These are phyloP conservation scores for Orbilia blumenaviensis DNA, from an alignment of 2,329 filamentous ascomycete species.

Conservation along the genomic window DNA sequence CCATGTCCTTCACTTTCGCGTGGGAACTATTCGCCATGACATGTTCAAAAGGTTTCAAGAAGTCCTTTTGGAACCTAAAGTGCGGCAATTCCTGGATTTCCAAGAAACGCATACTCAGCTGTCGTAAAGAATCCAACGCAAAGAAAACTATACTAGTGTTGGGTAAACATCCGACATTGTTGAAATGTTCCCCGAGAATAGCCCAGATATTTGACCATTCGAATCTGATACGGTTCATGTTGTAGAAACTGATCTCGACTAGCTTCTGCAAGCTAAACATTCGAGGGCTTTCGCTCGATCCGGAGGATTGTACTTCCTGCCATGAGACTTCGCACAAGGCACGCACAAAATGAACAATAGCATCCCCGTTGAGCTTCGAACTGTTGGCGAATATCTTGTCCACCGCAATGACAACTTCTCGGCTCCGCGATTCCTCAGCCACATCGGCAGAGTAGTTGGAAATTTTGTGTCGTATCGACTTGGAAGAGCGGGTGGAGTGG, in stretches of 20 bases:
- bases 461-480: conserved; percentile 62
- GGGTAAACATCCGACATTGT: conserved; percentile 92
- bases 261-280: conserved; percentile 98
- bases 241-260: conserved; percentile 99
- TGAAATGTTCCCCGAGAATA: conserved; percentile 97
- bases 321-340: conserved; percentile 95
- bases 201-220: conserved; percentile 99
- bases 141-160: conserved; percentile 99
- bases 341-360: conserved; percentile 92
- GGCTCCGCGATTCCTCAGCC: conserved; percentile 88
- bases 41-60: conserved; percentile 97
- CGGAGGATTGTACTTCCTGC: conserved; percentile 98
- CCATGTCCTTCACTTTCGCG: conserved; percentile 95
- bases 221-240: conserved; percentile 97
- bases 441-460: conserved; percentile 76
- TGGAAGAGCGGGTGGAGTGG: conserved; percentile 55
- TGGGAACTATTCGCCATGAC: conserved; percentile 93
- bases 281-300: conserved; percentile 90
- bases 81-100: conserved; percentile 96
- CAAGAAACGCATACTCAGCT: conserved; percentile 98
- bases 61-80: conserved; percentile 99
- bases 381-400: conserved; percentile 98
- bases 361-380: conserved; percentile 88
- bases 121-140: conserved; percentile 90
- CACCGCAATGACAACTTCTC: conserved; percentile 89